A percentile compares a stretch with the other conserved stretches of the same genome.
Conservation (phyloP, 2,329 filamentous ascomycete species). For the Endothia cerciana region DNA sequence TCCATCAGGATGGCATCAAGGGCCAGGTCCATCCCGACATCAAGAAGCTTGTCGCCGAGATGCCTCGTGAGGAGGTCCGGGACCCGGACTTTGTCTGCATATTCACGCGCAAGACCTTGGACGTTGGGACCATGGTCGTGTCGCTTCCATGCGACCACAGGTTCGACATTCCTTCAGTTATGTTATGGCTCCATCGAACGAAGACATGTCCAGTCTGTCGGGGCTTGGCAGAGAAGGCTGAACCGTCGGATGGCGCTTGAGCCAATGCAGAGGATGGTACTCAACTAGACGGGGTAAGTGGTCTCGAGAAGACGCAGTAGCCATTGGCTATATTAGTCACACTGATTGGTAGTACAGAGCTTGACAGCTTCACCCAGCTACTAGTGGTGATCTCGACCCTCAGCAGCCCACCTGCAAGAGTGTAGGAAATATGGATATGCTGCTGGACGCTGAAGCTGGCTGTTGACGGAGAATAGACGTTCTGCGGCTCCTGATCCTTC, state of each 20-base stretch:
- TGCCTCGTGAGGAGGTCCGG: not conserved
- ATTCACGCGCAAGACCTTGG: not conserved
- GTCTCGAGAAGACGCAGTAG: not conserved
- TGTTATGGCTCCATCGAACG: not conserved
- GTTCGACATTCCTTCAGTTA: not conserved
- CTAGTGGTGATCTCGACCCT: not conserved
- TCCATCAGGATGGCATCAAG: not conserved
- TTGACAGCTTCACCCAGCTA: not conserved
- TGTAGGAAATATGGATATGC: no score
- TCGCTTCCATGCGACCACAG: not conserved
- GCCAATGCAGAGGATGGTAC: not conserved
- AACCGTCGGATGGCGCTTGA: not conserved
- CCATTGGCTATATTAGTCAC: not conserved
- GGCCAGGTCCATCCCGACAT: not conserved
- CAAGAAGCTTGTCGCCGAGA: not conserved
- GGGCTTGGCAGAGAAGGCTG: not conserved
- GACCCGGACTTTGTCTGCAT: not conserved
- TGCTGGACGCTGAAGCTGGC: not conserved
- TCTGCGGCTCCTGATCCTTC: no score
- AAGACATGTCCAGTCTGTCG: not conserved
- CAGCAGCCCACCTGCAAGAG: not conserved
- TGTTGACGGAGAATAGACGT: not conserved
- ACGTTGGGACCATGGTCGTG: not conserved
- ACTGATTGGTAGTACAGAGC: not conserved
- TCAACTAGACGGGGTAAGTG: not conserved